Base-by-base conservation (phyloP, 768 basidiomycete genomes). In the Hemileccinum impolitum region DNA sequence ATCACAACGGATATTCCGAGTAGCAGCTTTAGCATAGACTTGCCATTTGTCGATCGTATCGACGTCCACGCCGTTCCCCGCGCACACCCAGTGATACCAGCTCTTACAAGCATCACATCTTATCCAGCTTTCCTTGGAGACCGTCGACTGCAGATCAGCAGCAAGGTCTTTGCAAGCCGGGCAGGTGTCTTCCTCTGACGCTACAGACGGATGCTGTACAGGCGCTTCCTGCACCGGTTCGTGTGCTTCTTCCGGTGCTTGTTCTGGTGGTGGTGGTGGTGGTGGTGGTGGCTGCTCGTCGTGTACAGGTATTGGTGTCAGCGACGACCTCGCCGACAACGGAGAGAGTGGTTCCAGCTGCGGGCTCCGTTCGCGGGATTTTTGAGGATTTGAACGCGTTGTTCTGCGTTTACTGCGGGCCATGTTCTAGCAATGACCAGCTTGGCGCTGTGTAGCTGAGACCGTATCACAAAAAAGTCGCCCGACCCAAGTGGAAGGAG, bases 41-140 rank as follows among this genome's bases (percentile, higher is more conserved):
- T 59, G 87, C 89, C 86, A 90, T 75, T 87, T 90, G 64, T 89
- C 87, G 50, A 92, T 79, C 13, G 74, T 73, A 31, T 82, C 80
- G 11, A 85, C 73, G 52, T 84, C 82, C 34, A 75, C 75, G 13
- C 79, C 79, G 38, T 82, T 77, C 21, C 86, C 85, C 13, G 79
- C 85, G 67, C 89, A 91, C 50, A 78, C 72, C 87, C 88, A 92
- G 61, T 91, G 88, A 63, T 82, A 91, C 89, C 88, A 91, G 26
- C 72, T 77, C 67, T 84, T 85, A 73, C 87, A 90, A 18, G 77
- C 76, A 59, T 91, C 90, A 63, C 91, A 94, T 54, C 82, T 71
- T 48, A 93, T 82, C 91, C 90, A 94, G 58, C 72, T 81, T 54
- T 89, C 87, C 63, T 85, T 84, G 53, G 80, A 77, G 44, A 69